Conservation (phyloP, 2,329 filamentous ascomycete genomes). For the Zymoseptoria tritici region DNA sequence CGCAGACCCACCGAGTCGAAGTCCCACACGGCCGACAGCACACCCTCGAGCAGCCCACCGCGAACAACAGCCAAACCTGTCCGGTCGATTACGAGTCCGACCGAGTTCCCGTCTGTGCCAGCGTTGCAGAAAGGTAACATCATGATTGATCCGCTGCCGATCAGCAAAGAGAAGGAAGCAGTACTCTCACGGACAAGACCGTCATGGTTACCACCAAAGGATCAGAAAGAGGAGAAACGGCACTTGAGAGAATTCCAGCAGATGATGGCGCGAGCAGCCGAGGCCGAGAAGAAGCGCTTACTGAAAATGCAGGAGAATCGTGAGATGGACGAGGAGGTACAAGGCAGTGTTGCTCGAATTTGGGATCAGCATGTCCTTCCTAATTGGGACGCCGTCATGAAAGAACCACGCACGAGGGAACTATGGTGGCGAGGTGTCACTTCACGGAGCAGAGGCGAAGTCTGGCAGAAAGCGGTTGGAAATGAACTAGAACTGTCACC, state of each 20-base stretch:
- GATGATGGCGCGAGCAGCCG: constrained; percentile 63
- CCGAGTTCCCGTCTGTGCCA: constrained; percentile 44
- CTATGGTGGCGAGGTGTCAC: constrained; percentile 78
- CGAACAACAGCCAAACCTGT: constrained; percentile 18
- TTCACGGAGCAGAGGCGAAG: constrained; percentile 58
- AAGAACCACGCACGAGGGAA: constrained; percentile 62
- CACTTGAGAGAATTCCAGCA: constrained; percentile 80
- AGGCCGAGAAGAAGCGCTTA: constrained; percentile 48
- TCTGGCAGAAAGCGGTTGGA: constrained; percentile 65
- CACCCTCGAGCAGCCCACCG: constrained; percentile 22
- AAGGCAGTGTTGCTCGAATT: constrained; percentile 46
- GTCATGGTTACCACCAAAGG: constrained; percentile 78
- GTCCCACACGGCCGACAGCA: constrained; percentile 14
- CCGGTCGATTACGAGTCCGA: constrained; percentile 24
- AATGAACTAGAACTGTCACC: constrained; percentile 64
- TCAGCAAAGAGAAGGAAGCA: constrained; percentile 80
- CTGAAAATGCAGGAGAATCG: constrained; percentile 46
- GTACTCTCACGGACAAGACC: constrained; percentile 69
- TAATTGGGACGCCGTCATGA: constrained; percentile 65
- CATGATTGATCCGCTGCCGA: constrained; percentile 75
- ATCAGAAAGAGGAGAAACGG: constrained; percentile 81
- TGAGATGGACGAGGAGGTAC: constrained; percentile 45
- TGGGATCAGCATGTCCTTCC: constrained; percentile 74
- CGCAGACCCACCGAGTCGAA: constrained; percentile 39
- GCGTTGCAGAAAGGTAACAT: constrained; percentile 66